These are phyloP conservation scores for Geranium rotundifolium DNA, from an alignment of 345 rosid species.

Conservation along the genomic window DNA sequence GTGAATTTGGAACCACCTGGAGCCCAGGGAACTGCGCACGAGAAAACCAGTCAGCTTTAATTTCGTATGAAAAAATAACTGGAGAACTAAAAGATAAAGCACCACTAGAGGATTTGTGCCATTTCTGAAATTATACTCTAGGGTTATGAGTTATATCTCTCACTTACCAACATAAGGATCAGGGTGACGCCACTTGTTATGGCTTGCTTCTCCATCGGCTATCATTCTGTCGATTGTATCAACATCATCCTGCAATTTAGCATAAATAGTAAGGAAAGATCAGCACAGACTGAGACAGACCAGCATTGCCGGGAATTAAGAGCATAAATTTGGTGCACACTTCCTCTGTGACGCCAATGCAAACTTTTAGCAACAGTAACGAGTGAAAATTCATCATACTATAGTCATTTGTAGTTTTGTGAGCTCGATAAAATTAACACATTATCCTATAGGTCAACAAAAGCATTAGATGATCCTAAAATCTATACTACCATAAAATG, in stretches of 20 bases:
- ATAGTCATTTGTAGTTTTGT: neutral
- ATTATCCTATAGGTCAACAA: neutral
- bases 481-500: no score
- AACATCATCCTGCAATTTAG: constrained; percentile 50
- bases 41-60: constrained; percentile 12
- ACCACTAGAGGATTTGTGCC: neutral
- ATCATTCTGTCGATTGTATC: constrained; percentile 77
- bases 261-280: neutral
- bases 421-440: neutral
- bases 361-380: neutral
- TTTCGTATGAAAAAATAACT: neutral
- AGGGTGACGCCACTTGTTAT: constrained; percentile 88
- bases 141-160: neutral
- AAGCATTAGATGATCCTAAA: neutral
- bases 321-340: neutral
- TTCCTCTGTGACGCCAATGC: neutral
- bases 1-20: constrained; percentile 93
- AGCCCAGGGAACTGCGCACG: constrained; percentile 89
- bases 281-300: constrained; percentile 1
- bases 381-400: neutral
- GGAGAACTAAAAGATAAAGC: neutral
- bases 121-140: neutral
- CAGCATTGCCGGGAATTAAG: neutral
- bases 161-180: constrained; percentile 83
- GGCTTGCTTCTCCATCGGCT: constrained; percentile 58